Evolutionary conservation across 1,139 yeast species (phyloP).

Genomic region (Scheffersomyces quercinus): DNA sequence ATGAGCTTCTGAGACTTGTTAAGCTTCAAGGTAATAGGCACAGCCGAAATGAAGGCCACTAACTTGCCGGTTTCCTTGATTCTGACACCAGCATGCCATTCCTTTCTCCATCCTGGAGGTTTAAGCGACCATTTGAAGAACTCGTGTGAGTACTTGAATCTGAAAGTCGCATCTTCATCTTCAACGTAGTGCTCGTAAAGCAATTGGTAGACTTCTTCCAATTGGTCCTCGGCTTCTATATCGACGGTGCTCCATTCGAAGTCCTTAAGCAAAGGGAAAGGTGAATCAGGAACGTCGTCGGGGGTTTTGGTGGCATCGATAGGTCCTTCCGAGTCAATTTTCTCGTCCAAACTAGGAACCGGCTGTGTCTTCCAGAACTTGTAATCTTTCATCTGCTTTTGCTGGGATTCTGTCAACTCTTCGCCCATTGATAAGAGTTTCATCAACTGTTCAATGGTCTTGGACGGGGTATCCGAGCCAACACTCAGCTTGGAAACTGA

Average conservation of each 20-base stretch:
- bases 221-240: conserved; percentile 54
- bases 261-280: conserved; percentile 70
- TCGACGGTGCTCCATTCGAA: conserved; percentile 91
- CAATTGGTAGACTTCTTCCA: conserved; percentile 74
- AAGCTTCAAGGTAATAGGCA: conserved; percentile 72
- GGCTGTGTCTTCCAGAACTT: conserved; percentile 99
- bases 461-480: conserved; percentile 15
- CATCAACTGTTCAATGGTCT: conserved; percentile 51
- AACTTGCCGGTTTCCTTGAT: conserved; percentile 74
- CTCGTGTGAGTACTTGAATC: conserved; percentile 83
- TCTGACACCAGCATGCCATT: conserved; percentile 94
- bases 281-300: conserved; percentile 67
- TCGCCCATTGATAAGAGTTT: conserved; percentile 55
- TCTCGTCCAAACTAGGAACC: conserved; percentile 74
- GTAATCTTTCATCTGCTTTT: conserved; percentile 79
- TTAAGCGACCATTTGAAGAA: conserved; percentile 92
- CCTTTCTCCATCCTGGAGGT: conserved; percentile 89
- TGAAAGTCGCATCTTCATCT: conserved; percentile 86
- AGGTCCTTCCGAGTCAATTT: conserved; percentile 74
- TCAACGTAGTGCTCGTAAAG: conserved; percentile 91
- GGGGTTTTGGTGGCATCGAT: conserved; percentile 69
- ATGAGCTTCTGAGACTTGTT: conserved; percentile 51
- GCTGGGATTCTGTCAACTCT: conserved; percentile 53
- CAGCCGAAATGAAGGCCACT: conserved; percentile 90
- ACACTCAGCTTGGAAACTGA: too few species aligned